Conservation (phyloP, 208 protist species). For the Leishmania amazonensis region DNA sequence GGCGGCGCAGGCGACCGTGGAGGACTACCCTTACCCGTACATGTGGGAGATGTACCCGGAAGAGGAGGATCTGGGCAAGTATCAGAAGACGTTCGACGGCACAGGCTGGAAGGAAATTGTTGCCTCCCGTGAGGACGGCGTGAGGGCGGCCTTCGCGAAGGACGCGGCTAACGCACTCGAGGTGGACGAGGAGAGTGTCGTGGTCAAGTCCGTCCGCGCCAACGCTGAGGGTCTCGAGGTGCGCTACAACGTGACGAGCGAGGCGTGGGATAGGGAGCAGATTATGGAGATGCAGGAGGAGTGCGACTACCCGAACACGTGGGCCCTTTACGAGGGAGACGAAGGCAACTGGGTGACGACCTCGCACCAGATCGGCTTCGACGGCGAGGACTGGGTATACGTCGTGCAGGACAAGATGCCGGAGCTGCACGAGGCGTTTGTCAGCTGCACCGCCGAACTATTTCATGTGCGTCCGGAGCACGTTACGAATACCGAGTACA, state of each 20-base stretch:
- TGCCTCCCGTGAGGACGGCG: constrained; percentile 12
- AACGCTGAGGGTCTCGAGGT: constrained; percentile 31
- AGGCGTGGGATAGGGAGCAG: constrained; percentile 15
- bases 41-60: constrained; percentile 45
- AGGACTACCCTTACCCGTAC: constrained; percentile 50
- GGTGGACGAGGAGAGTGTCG: constrained; percentile 16
- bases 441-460: constrained; percentile 30
- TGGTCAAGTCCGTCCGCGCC: constrained; percentile 29
- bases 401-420: constrained; percentile 42
- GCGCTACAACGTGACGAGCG: constrained; percentile 41
- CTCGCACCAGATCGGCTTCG: constrained; percentile 65
- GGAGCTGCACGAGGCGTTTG: constrained; percentile 41
- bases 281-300: constrained; percentile 25
- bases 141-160: constrained; percentile 44
- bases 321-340: constrained; percentile 48
- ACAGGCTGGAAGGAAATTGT: constrained; percentile 28
- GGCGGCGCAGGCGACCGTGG: constrained; percentile 33
- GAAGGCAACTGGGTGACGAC: constrained; percentile 40
- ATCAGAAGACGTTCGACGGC: constrained; percentile 35
- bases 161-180: constrained; percentile 40
- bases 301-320: constrained; percentile 47
- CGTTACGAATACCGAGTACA: constrained; percentile 30
- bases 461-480: constrained; percentile 40
- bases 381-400: constrained; percentile 72
- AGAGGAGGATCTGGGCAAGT: constrained; percentile 29